These are phyloP conservation scores for Colletotrichum spinosum DNA, from an alignment of 2,329 filamentous ascomycete species.

Conservation along the genomic window DNA sequence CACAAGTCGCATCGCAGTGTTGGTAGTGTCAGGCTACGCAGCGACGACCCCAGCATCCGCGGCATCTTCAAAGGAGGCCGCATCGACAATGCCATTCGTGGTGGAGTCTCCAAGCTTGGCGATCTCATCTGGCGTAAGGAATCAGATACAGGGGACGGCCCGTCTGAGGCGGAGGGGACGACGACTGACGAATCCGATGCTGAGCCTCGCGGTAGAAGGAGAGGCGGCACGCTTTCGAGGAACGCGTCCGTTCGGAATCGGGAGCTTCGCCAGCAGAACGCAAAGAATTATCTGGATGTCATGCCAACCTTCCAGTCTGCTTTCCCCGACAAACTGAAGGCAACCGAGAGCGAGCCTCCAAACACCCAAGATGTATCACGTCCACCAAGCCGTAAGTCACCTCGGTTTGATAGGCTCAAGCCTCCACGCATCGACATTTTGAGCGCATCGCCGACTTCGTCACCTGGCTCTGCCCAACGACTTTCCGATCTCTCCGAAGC, in stretches of 20 bases:
- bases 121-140: constrained; percentile 70
- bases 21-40: constrained; percentile 59
- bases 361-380: constrained; percentile 6
- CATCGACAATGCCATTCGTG: constrained; percentile 78
- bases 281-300: constrained; percentile 61
- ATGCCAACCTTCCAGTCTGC: constrained; percentile 63
- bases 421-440: constrained; percentile 62
- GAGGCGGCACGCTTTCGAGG: constrained; percentile 40
- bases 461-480: constrained; percentile 44
- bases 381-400: constrained; percentile 54
- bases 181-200: constrained; percentile 63
- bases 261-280: constrained; percentile 45
- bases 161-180: constrained; percentile 50
- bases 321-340: constrained; percentile 35
- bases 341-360: constrained; percentile 20
- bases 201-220: constrained; percentile 55
- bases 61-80: constrained; percentile 83
- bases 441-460: constrained; percentile 52
- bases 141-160: constrained; percentile 43
- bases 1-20: constrained; percentile 61
- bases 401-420: constrained; percentile 61
- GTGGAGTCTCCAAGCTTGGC: constrained; percentile 66
- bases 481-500: constrained; percentile 53
- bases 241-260: constrained; percentile 39
- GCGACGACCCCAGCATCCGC: constrained; percentile 67